These are phyloP conservation scores for Zymoseptoria tritici DNA, from an alignment of 2,329 filamentous ascomycete genomes.

Conservation along the genomic window DNA sequence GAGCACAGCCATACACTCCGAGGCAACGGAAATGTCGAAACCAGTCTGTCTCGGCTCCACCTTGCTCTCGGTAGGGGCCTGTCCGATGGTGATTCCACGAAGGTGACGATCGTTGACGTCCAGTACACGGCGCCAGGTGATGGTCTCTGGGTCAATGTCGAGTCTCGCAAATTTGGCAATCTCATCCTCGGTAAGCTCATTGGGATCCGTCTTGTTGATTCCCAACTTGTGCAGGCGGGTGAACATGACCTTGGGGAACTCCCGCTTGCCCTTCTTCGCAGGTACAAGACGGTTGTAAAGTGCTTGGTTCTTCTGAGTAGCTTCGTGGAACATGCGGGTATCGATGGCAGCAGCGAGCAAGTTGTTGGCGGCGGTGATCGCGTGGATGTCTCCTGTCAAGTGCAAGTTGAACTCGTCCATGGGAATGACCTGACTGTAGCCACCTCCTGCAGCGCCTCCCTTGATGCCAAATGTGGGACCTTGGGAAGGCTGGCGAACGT, in stretches of 20 bases:
- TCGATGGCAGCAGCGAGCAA: constrained; percentile 92
- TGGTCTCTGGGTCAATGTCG: constrained; percentile 93
- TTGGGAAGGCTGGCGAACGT: constrained; percentile 93
- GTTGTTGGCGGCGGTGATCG: constrained; percentile 95
- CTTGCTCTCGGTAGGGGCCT: constrained; percentile 75
- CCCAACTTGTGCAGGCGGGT: constrained; percentile 89
- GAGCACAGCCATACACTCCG: constrained; percentile 96
- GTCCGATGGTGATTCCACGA: constrained; percentile 79
- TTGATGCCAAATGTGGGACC: constrained; percentile 99
- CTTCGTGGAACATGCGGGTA: constrained; percentile 96
- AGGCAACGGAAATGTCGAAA: constrained; percentile 96
- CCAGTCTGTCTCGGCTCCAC: constrained; percentile 80
- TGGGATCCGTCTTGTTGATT: constrained; percentile 88
- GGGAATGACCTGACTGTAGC: constrained; percentile 97
- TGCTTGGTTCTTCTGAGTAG: constrained; percentile 82
- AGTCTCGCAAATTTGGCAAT: constrained; percentile 81
- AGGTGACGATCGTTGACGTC: constrained; percentile 97
- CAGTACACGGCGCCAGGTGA: constrained; percentile 92
- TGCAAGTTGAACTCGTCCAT: constrained; percentile 99
- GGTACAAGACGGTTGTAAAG: constrained; percentile 86
- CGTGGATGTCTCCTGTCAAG: constrained; percentile 94
- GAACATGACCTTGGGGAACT: constrained; percentile 86
- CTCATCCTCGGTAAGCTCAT: constrained; percentile 85
- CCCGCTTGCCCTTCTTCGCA: constrained; percentile 77
- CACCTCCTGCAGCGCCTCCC: constrained; percentile 91